Evolutionary conservation across 2,329 filamentous ascomycete species (phyloP).

Genomic region (Teratosphaeria nubilosa): DNA sequence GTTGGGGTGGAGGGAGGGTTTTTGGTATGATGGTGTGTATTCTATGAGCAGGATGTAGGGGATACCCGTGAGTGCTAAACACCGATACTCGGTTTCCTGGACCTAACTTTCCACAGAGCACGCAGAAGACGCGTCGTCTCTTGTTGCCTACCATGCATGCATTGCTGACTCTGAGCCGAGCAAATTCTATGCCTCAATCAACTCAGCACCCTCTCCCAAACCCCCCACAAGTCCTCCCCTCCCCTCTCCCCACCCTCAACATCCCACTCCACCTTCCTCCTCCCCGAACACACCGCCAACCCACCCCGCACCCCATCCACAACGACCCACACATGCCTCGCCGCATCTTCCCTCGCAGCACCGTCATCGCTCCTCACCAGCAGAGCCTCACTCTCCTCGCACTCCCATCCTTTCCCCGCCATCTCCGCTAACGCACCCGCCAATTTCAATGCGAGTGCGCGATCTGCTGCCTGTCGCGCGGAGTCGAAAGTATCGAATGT

Average conservation of each 20-base stretch:
- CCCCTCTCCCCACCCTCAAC: background rate
- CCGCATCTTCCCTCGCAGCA: constrained; percentile 1
- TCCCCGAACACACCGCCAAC: constrained; percentile 5
- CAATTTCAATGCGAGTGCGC: constrained; percentile 6
- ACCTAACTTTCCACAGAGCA: too few relatives aligned
- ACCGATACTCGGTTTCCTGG: background rate
- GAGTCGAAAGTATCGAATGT: constrained; percentile 6
- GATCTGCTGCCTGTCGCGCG: constrained; percentile 5
- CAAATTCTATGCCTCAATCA: too few relatives aligned
- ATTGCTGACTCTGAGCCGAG: too few relatives aligned
- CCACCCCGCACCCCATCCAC: constrained; percentile 2
- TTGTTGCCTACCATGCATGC: too few relatives aligned
- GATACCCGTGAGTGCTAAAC: too few relatives aligned
- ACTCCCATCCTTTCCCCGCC: constrained; percentile 11
- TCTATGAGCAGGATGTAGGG: too few relatives aligned
- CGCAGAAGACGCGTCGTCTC: too few relatives aligned
- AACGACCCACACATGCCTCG: constrained; percentile 6
- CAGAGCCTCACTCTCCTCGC: constrained; percentile 13
- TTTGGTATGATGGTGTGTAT: too few relatives aligned
- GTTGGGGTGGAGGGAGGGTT: too few relatives aligned
- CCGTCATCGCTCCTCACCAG: constrained; percentile 6
- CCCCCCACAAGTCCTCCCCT: constrained; percentile 6
- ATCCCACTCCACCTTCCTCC: constrained; percentile 7
- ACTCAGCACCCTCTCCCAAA: background rate
- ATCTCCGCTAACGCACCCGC: constrained; percentile 4